Evolutionary conservation across 176 grass and related monocot genomes (phyloP), one percentile per base, ranked within the genome.

Genomic region (Carex cristatella): DNA sequence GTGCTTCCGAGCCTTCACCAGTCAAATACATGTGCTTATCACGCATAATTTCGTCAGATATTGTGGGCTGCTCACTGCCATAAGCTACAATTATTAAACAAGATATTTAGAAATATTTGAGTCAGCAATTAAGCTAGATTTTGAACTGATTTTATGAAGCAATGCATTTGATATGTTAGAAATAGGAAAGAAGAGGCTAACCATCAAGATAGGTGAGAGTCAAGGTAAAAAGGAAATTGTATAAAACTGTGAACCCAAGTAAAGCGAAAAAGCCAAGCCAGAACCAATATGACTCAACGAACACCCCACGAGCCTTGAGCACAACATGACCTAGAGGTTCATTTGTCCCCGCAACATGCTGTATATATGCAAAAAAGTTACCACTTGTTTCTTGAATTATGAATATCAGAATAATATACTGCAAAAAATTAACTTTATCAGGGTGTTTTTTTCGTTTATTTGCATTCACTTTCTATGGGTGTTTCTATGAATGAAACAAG

Each of bases 231-330:
- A 97, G 86, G 40, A 83, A 65, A 87, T 97, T 94, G 87, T 94
- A 97, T 35, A 97, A 59, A 12, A 97, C 55, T 14, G 91, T 82
- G 86, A 91, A 97, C 84, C 94, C 94, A 9, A 94, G 8, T 35
- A 90, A 82, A 30, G 91, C 91, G 10, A 85, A 90, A 46, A 92
- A 63, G 42, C 94, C 94, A 86, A 97, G 91, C 94, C 94, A 97
- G 48, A 87, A 94, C 94, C 91, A 97, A 33, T 87, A 90, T 49
- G 85, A 88, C 38, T 94, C 85, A 19, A 85, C 7, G 79, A 97
- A 97, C 48, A 94, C 5, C 7, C 86, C 91, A 65, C 86, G 86
- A 73, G 90, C 85, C 86, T 94, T 79, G 42, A 97, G 79, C 60
- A 94, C 44, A 56, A 37, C 4, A 55, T 35, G 86, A 79, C 94